Evolutionary conservation across 2,329 filamentous ascomycete genomes (phyloP), one percentile per base, ranked within the genome.

Genomic region (Fusarium sp.): DNA sequence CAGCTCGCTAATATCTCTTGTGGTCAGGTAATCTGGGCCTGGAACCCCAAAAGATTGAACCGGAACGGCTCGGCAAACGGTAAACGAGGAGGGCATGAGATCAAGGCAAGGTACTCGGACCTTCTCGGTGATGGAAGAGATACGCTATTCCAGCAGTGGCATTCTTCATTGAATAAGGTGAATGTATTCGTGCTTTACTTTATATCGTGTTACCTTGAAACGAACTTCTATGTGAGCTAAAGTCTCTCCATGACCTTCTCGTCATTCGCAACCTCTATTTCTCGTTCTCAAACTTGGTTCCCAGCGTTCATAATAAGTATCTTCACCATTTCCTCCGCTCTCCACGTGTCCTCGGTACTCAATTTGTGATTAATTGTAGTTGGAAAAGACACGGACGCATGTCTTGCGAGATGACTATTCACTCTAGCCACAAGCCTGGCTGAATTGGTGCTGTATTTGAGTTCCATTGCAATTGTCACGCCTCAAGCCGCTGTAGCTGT

Each of bases 111-210:
- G n/a, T 8, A 23, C 30, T 49, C 5, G 8, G 20, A 5, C 5
- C 5, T 17, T 13, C n/a, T 18, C 1, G 2, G 17, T 10, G 0
- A 18, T 5, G 11, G 3, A 5, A 18, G 17, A 3, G 12, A n/a
- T 30, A 9, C 8, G 2, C 7, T 14, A 5, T 14, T 10, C 17
- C 7, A 3, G 8, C 6, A 6, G 18, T 14, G 14, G 6, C 15
- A 14, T 14, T 18, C 0, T 0, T 0, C 17, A 6, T 35, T 33
- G 15, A 13, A 14, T 3, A 35, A 7, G 33, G 6, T 14, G 13
- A 4, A 17, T 15, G 7, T 14, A 6, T 17, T 15, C 13, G 14
- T 35, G 2, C 33, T 15, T 35, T 15, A 1, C 7, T 13, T 15
- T 15, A 35, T 15, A 15, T 15, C 14, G 14, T 35, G 7, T 35